Evolutionary conservation across 768 basidiomycete species (phyloP).

Genomic region (Leccinum disarticulatum): DNA sequence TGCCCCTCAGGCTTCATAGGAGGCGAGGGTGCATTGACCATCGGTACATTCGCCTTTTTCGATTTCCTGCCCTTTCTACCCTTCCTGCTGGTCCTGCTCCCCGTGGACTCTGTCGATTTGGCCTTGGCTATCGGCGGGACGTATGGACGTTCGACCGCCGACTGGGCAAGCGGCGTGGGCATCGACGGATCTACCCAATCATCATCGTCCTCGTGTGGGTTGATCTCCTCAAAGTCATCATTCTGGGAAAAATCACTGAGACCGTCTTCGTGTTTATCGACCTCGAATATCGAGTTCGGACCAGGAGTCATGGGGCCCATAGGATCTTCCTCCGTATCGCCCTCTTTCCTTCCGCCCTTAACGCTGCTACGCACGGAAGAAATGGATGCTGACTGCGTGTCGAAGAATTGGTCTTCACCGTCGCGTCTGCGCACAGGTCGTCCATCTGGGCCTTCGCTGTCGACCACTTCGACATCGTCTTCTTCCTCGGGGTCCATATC

Average conservation of each 20-base stretch:
- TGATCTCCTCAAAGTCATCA: slow-evolving; percentile 31
- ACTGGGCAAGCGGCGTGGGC: slow-evolving; percentile 37
- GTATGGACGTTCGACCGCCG: slow-evolving; percentile 24
- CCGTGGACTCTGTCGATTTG: slow-evolving; percentile 29
- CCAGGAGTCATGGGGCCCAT: slow-evolving; percentile 71
- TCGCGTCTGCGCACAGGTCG: slow-evolving; percentile 30
- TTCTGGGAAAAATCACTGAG: slow-evolving; percentile 29
- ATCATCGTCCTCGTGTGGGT: slow-evolving; percentile 38
- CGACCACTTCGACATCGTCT: slow-evolving; percentile 38
- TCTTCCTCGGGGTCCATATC: slow-evolving; percentile 56
- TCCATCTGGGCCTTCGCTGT: slow-evolving; percentile 28
- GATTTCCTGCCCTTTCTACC: slow-evolving; percentile 38
- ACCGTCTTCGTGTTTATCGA: slow-evolving; percentile 19
- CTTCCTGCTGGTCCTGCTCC: slow-evolving; percentile 26
- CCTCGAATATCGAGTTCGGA: slow-evolving; percentile 38
- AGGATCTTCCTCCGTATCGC: slow-evolving; percentile 71
- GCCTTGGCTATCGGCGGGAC: slow-evolving; percentile 28
- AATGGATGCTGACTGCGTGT: slow-evolving; percentile 48
- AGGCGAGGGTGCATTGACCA: slow-evolving; percentile 39
- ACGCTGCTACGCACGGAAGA: slow-evolving; percentile 41
- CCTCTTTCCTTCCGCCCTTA: slow-evolving; percentile 44
- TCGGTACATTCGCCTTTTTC: slow-evolving; percentile 36
- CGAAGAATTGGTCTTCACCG: slow-evolving; percentile 52
- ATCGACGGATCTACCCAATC: slow-evolving; percentile 72
- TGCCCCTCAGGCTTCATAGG: slow-evolving; percentile 28